Base-by-base conservation (phyloP, 768 basidiomycete species). In the Lentinula detonsa region DNA sequence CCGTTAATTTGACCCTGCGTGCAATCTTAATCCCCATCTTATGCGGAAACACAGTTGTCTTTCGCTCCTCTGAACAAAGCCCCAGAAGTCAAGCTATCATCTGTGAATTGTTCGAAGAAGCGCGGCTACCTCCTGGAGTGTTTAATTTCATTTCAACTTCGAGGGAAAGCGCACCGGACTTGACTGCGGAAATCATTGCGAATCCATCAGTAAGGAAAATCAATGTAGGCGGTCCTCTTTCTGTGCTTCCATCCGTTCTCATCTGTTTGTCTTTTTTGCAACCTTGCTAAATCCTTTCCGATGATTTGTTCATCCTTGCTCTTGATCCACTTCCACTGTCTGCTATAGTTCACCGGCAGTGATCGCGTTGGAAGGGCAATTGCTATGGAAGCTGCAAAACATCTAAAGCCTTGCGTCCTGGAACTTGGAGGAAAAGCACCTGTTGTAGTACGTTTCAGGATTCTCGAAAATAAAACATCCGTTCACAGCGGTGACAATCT, bases 121-220 rank as follows among this genome's bases (percentile, higher is more conserved):
- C 86, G 0, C 86, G 87, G 1, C 69, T 90, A 1, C 87, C 87
- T 4, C 68, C 72, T 15, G 85, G 85, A 5, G 85, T 85, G 4
- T 49, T 60, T 49, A 60, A 60, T 37, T 60, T 51, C n/a, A 60
- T 60, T 31, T 60, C 59, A n/a, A 60, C 59, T 4, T 60, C 59
- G 9, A 33, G 50, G 9, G 37, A 58, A 33, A 60, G 18, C 50
- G 50, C 59, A 7, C 59, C 60, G 10, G 64, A 67, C 1, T 66
- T 80, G 37, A 78, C 78, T 0, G 73, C 81, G 0, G 75, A 83
- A 66, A 76, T 85, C 21, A 85, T 87, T 59, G 82, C 76, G 1
- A 80, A 86, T 65, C 81, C 82, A 2, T 67, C 72, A 18, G 74
- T 86, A 23, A 76, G 78, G 21, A 80, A 81, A 54, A 73, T 87